These are phyloP conservation scores for Lenwebbia sp. DNA, from an alignment of 345 rosid species.

Conservation along the genomic window DNA sequence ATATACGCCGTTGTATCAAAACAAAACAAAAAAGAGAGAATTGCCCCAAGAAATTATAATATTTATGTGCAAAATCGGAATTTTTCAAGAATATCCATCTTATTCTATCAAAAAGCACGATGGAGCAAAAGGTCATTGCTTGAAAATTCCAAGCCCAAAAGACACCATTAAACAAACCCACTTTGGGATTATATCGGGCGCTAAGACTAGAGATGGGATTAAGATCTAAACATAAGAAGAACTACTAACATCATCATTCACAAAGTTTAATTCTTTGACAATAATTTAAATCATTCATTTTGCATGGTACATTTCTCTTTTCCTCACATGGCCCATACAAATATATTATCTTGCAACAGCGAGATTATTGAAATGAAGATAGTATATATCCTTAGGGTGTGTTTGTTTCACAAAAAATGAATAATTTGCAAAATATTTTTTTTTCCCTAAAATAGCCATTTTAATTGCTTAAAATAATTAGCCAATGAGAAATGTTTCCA, in stretches of 20 bases:
- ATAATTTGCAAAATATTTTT: too few relatives aligned
- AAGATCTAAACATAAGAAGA: neutral
- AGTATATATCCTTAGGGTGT: neutral
- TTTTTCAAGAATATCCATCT: neutral
- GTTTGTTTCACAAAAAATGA: too few relatives aligned
- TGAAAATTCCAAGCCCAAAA: neutral
- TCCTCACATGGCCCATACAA: neutral
- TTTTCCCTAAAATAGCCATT: too few relatives aligned
- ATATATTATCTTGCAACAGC: neutral
- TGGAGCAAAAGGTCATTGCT: neutral
- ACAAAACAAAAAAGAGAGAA: neutral
- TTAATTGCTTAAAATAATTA: too few relatives aligned
- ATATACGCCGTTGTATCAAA: neutral
- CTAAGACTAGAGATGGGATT: neutral
- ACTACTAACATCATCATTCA: neutral
- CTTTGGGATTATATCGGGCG: neutral
- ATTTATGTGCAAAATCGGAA: neutral
- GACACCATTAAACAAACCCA: neutral
- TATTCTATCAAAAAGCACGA: neutral
- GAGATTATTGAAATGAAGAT: neutral
- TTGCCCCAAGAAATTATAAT: neutral
- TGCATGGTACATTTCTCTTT: neutral
- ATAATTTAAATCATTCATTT: neutral
- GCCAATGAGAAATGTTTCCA: too few relatives aligned
- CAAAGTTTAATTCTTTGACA: neutral